Evolutionary conservation across 495 filamentous ascomycete species (phyloP).

Genomic region (Lasiosphaeria hispida): DNA sequence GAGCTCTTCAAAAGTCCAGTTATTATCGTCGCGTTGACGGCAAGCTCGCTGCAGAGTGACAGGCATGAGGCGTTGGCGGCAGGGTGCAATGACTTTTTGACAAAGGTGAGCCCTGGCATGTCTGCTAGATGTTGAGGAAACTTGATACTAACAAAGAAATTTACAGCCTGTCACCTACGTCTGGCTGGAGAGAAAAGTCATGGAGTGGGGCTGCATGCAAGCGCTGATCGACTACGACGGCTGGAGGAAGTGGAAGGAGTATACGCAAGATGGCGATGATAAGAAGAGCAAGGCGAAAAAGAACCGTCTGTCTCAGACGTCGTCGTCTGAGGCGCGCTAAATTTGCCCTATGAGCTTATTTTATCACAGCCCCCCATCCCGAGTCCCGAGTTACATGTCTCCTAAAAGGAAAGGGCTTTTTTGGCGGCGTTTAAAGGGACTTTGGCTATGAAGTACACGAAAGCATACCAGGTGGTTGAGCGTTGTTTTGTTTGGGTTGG

Average conservation of each 20-base stretch:
- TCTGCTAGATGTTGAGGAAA: slow-evolving; percentile 12
- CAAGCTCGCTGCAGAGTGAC: slow-evolving; percentile 88
- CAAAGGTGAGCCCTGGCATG: slow-evolving; percentile 68
- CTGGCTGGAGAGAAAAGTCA: slow-evolving; percentile 95
- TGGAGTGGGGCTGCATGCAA: slow-evolving; percentile 99
- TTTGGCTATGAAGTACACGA: slow-evolving; percentile 16
- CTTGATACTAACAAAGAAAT: neutral
- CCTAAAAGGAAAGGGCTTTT: too few relatives aligned
- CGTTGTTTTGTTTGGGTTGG: too few relatives aligned
- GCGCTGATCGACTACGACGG: slow-evolving; percentile 98
- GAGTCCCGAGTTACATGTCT: too few relatives aligned
- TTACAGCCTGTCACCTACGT: slow-evolving; percentile 89
- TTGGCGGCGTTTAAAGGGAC: neutral
- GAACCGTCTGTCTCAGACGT: slow-evolving; percentile 30
- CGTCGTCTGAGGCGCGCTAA: neutral
- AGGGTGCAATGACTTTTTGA: slow-evolving; percentile 97
- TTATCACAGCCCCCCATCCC: too few relatives aligned
- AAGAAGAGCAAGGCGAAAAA: slow-evolving; percentile 40
- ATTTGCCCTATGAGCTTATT: neutral
- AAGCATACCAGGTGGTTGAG: slow-evolving; percentile 4
- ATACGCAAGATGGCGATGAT: slow-evolving; percentile 41
- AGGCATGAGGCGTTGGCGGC: slow-evolving; percentile 92
- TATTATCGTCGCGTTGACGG: slow-evolving; percentile 96
- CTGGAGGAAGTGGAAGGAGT: slow-evolving; percentile 96
- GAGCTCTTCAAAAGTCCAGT: slow-evolving; percentile 90